Conservation (phyloP, 2,329 filamentous ascomycete genomes). For the Diaporthe sp. region DNA sequence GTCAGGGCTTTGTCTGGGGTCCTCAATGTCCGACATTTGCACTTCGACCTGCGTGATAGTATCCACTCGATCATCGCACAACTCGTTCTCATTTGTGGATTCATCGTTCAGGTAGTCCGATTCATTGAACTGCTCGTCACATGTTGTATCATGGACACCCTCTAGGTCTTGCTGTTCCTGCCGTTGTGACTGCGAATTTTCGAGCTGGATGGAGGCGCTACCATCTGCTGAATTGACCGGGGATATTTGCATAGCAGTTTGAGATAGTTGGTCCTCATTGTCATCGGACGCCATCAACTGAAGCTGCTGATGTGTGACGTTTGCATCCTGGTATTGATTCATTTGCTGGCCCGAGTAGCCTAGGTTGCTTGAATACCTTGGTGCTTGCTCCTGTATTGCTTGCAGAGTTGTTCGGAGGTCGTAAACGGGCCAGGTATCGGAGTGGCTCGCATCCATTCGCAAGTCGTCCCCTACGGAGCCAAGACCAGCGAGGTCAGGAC, state of each 20-base stretch:
- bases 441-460: background rate
- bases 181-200: background rate
- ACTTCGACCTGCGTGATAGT: background rate
- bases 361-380: background rate
- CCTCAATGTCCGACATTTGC: background rate
- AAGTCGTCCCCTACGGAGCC: slow-evolving; percentile 33
- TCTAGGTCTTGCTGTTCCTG: background rate
- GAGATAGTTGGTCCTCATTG: background rate
- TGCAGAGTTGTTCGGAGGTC: slow-evolving; percentile 8
- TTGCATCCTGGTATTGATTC: slow-evolving; percentile 23
- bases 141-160: background rate
- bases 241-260: slow-evolving; percentile 16
- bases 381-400: background rate
- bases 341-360: slow-evolving; percentile 19
- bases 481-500: slow-evolving; percentile 40
- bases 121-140: slow-evolving; percentile 28
- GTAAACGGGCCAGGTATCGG: slow-evolving; percentile 16
- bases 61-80: background rate
- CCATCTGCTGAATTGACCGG: background rate
- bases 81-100: slow-evolving; percentile 11
- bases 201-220: slow-evolving; percentile 3
- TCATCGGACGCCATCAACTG: slow-evolving; percentile 2
- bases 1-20: background rate
- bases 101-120: slow-evolving; percentile 25
- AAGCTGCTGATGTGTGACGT: slow-evolving; percentile 27